Base-by-base conservation (phyloP, 495 filamentous ascomycete species). In the Hypomontagnella monticulosa region DNA sequence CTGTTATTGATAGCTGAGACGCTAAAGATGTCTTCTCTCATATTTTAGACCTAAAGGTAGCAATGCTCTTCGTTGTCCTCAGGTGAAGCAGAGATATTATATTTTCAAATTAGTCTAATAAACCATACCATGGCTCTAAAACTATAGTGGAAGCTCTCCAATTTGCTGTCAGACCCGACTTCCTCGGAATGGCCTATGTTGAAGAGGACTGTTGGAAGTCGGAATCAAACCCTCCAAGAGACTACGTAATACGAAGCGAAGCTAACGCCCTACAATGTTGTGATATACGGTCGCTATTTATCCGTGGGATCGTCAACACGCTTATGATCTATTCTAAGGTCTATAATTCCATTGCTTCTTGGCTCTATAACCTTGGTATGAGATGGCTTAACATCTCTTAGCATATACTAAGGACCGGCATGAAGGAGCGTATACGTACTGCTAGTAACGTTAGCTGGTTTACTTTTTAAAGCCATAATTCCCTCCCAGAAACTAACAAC, bases 271-370 rank as follows among this genome's bases (percentile, higher is more conserved):
- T 3, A 12, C 7, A 41, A 4, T 47, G 18, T 49, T 58, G 27
- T 19, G 7, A 40, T 16, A 55, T 36, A 5, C n/a, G 16, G 19
- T 15, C 19, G 19, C 0, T 7, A 57, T 63, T 57, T 57, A 63
- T 33, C 61, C 61, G 14, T 10, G 43, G 32, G 61, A 57, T 63
- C 61, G 52, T 57, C 61, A 34, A 38, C 40, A 10, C 32, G 16
- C 10, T 12, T 23, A n/a, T 15, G 4, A 48, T 27, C 34, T 9
- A 41, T 41, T 41, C n/a, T 20, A 8, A 1, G 20, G 7, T 32
- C 4, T 27, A 14, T 30, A 16, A 0, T 4, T 5, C 4, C 5
- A 18, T 7, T 46, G 5, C 12, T 47, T 20, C 19, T n/a, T 36
- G 14, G 19, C 10, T 34, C 16, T 0, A 27, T 55, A n/a, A 43